Evolutionary conservation across 495 filamentous ascomycete genomes (phyloP).

Genomic region (Aspergillus saccharolyticus): DNA sequence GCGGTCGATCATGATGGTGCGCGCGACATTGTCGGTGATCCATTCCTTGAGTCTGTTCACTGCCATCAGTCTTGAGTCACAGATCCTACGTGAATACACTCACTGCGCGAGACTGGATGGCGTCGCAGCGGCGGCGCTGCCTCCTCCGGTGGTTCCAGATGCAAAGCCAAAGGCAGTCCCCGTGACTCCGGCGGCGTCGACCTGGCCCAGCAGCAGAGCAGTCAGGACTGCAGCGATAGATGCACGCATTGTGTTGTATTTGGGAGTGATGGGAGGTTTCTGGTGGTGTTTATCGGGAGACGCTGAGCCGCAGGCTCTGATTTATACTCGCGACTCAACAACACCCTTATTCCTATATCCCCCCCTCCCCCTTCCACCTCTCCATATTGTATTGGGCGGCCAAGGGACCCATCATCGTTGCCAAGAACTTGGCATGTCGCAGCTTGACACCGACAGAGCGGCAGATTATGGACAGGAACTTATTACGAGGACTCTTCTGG

Average conservation of each 20-base stretch:
- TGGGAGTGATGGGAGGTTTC: background rate
- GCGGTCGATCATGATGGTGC: slow-evolving; percentile 38
- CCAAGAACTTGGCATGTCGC: background rate
- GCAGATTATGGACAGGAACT: too few species aligned
- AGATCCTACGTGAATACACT: background rate
- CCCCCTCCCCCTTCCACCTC: too few species aligned
- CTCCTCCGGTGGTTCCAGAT: slow-evolving; percentile 16
- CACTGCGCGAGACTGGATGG: slow-evolving; percentile 11
- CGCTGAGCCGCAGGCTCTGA: too few species aligned
- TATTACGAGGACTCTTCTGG: background rate
- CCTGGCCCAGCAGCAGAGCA: background rate
- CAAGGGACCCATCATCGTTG: background rate
- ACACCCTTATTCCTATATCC: too few species aligned
- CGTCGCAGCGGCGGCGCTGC: slow-evolving; percentile 8
- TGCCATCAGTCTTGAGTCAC: background rate
- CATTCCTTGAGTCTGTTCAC: slow-evolving; percentile 3
- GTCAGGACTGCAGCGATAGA: background rate
- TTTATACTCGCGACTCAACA: background rate
- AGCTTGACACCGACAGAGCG: background rate
- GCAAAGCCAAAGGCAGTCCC: slow-evolving; percentile 15
- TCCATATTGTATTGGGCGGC: too few species aligned
- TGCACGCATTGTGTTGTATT: background rate
- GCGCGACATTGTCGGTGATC: slow-evolving; percentile 30
- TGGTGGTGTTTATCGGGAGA: background rate
- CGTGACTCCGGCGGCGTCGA: background rate